A percentile compares a stretch with the other conserved stretches of the same genome.
These are phyloP conservation scores for Trichoderma lentiforme DNA, from an alignment of 2,329 filamentous ascomycete species.

Conservation along the genomic window DNA sequence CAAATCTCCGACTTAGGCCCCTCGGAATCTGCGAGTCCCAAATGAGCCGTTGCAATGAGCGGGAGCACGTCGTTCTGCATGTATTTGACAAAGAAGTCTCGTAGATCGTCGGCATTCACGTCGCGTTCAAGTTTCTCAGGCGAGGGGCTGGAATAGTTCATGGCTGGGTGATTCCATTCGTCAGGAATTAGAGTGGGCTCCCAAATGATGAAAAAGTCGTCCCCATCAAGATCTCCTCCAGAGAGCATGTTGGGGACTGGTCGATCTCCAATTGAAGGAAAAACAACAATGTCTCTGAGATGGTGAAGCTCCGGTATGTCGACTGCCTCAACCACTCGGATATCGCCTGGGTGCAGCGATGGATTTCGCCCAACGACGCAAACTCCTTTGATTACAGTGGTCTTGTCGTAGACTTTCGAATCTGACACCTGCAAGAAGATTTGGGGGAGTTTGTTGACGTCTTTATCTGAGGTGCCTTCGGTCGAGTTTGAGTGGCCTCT, in stretches of 20 bases:
- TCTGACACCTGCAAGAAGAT: constrained; percentile 83
- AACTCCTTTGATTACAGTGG: constrained; percentile 67
- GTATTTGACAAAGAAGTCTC: constrained; percentile 83
- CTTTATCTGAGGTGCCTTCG: constrained; percentile 40
- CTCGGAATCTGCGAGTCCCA: constrained; percentile 68
- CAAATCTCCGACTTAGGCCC: constrained; percentile 70
- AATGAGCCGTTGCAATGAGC: constrained; percentile 76
- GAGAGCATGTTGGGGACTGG: constrained; percentile 93
- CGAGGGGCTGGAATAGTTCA: constrained; percentile 66
- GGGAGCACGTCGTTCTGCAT: constrained; percentile 87
- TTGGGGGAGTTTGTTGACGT: constrained; percentile 63
- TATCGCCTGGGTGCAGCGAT: constrained; percentile 87
- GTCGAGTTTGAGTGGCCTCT: constrained; percentile 63
- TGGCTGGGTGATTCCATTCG: constrained; percentile 69
- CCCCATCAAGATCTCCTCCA: constrained; percentile 90
- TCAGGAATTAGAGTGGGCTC: constrained; percentile 68
- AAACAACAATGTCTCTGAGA: constrained; percentile 80
- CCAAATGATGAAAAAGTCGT: constrained; percentile 95
- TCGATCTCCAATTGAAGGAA: constrained; percentile 77
- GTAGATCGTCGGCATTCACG: constrained; percentile 71
- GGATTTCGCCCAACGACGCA: constrained; percentile 90
- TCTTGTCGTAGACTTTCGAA: constrained; percentile 49
- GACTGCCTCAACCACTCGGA: constrained; percentile 82
- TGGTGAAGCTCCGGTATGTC: constrained; percentile 70
- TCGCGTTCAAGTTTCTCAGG: constrained; percentile 55